Evolutionary conservation across 2,329 filamentous ascomycete genomes (phyloP), one percentile per base, ranked within the genome.

Genomic region (Diplodia mutila): DNA sequence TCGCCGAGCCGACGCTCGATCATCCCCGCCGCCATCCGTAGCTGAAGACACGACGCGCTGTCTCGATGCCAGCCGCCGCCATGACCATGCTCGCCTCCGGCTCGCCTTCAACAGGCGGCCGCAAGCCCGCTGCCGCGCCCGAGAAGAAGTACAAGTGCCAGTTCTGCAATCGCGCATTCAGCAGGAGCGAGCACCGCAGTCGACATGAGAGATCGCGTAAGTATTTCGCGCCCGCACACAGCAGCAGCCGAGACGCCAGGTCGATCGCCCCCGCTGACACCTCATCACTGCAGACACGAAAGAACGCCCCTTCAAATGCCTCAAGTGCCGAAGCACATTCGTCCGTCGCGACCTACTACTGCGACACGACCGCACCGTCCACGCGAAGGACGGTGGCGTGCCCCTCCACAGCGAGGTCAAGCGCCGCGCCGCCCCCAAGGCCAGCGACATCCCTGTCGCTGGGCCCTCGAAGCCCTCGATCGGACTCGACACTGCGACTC

Each of bases 81-180:
- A 80, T 90, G 81, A 88, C 89, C 75, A 85, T 87, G 74, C 83
- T 86, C 73, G 81, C 87, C 74, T 86, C 87, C 77, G 84, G 88
- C 77, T 87, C 92, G 77, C 87, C 89, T 77, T 75, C 78, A 69
- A 86, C 91, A 78, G 87, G 87, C 74, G 86, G 90, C 76, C 89
- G 91, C 81, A 97, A 96, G 83, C 82, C 90, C 72, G 75, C 76
- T 70, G 83, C 90, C 74, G 90, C 89, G 74, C 93, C 94, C 67
- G 95, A 98, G 85, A 94, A 96, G 85, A 97, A 97, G 83, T 99
- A 99, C 89, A 97, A 98, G 81, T 99, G 95, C 84, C 93, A 97
- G 85, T 98, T 97, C 82, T 98, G 95, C 85, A 94, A 94, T 83
- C 88, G 95, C 81, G 95, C 95, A 71, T 99, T 99, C 81, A 97